These are phyloP conservation scores for Galeopsis tetrahit DNA, from an alignment of 257 asterid species.

Conservation along the genomic window DNA sequence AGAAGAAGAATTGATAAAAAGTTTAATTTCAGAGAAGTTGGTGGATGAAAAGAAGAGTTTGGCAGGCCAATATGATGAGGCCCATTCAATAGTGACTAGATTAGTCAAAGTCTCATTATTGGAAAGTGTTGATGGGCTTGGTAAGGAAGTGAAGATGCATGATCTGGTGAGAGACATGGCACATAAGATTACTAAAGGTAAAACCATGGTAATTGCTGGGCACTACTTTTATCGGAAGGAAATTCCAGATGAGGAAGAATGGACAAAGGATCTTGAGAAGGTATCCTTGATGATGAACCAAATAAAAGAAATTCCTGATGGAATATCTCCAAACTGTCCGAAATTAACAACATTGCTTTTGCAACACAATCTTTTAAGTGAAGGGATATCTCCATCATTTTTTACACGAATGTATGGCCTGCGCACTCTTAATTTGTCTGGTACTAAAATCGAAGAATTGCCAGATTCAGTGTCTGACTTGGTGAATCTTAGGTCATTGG, in stretches of 20 bases:
- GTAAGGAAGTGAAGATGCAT: constrained; percentile 26
- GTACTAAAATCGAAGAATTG: not conserved
- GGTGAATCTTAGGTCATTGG: constrained; percentile 13
- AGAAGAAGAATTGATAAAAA: not conserved
- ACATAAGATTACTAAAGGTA: constrained; percentile 30
- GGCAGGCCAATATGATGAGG: constrained; percentile 17
- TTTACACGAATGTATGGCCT: constrained; percentile 18
- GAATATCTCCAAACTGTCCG: constrained; percentile 34
- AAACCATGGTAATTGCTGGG: constrained; percentile 6
- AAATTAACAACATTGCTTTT: constrained; percentile 29
- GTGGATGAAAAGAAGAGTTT: constrained; percentile 7
- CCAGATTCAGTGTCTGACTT: constrained; percentile 11
- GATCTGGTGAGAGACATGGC: constrained; percentile 32
- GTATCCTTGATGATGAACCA: constrained; percentile 20
- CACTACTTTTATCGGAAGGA: too few relatives aligned
- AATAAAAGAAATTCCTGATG: not conserved
- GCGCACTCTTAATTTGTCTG: constrained; percentile 22
- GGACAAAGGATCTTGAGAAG: constrained; percentile 28
- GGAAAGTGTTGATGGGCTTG: not conserved
- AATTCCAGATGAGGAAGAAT: constrained; percentile 22
- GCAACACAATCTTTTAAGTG: not conserved
- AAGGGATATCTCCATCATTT: constrained; percentile 6
- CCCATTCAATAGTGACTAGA: constrained; percentile 20
- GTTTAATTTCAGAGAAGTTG: constrained; percentile 22
- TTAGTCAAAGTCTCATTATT: constrained; percentile 27